Conservation (phyloP, 2,329 filamentous ascomycete species). For the Thielaviopsis ethacetica region DNA sequence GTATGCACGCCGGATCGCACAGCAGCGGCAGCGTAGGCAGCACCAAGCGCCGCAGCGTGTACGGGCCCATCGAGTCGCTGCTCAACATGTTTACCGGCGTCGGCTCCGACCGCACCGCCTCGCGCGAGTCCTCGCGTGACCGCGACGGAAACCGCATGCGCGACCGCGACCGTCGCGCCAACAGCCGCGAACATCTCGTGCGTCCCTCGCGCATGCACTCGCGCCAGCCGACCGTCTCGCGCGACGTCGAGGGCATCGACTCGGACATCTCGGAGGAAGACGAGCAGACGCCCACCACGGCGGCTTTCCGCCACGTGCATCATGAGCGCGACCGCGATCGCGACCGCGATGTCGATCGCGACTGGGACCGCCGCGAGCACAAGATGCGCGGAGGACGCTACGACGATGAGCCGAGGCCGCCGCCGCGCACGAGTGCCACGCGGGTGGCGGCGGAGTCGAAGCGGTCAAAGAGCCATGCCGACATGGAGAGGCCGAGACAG, state of each 20-base stretch:
- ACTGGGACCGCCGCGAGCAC: slow-evolving; percentile 4
- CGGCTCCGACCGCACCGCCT: neutral
- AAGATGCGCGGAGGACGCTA: neutral
- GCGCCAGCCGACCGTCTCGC: neutral
- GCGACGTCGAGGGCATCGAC: neutral
- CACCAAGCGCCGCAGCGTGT: slow-evolving; percentile 1
- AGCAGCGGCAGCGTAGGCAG: neutral
- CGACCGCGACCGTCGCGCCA: neutral
- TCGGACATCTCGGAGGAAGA: neutral
- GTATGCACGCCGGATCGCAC: neutral
- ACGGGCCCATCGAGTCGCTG: neutral
- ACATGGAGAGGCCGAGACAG: slow-evolving; percentile 27
- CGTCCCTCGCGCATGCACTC: neutral
- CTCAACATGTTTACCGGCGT: slow-evolving; percentile 3
- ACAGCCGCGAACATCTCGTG: neutral
- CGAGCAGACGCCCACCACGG: neutral
- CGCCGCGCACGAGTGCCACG: neutral
- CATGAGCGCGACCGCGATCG: slow-evolving; percentile 4
- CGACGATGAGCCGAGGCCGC: neutral
- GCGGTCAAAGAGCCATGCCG: slow-evolving; percentile 33
- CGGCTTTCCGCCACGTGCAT: neutral
- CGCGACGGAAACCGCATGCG: neutral
- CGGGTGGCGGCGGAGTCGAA: slow-evolving; percentile 12
- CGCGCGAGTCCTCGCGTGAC: slow-evolving; percentile 4
- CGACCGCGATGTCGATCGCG: slow-evolving; percentile 4